phyloP scores from a whole-genome alignment of 2,329 filamentous ascomycete species.

The Beauveria scarabaeidicola region DNA sequence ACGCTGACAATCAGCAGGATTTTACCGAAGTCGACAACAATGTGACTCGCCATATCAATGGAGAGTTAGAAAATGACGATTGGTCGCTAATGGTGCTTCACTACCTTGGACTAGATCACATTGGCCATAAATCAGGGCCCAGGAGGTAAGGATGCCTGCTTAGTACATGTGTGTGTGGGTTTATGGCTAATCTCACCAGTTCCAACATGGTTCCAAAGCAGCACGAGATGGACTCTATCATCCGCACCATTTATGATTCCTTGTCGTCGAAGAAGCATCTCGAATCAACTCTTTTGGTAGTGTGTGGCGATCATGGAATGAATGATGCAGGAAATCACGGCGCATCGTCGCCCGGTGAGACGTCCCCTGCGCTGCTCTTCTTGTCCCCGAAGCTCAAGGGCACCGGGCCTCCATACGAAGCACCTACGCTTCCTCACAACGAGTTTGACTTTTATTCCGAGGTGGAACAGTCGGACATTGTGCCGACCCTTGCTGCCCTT shows the following conservation, averaged over 20 bases:
- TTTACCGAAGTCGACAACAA: slow-evolving; percentile 98
- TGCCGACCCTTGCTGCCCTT: slow-evolving; percentile 77
- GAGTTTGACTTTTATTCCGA: slow-evolving; percentile 77
- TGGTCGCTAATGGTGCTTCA: slow-evolving; percentile 94
- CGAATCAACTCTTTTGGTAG: slow-evolving; percentile 67
- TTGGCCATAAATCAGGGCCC: slow-evolving; percentile 92
- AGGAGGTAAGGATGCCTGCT: slow-evolving; percentile 46
- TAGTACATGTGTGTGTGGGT: background rate
- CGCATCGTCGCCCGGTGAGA: slow-evolving; percentile 87
- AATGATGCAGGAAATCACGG: slow-evolving; percentile 97
- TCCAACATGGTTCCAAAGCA: slow-evolving; percentile 92
- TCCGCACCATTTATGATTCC: slow-evolving; percentile 65
- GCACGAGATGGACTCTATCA: slow-evolving; percentile 81
- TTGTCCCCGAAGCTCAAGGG: slow-evolving; percentile 71
- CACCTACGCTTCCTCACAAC: slow-evolving; percentile 51
- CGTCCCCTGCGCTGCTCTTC: slow-evolving; percentile 85
- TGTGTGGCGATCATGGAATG: slow-evolving; percentile 98
- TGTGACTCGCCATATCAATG: slow-evolving; percentile 80
- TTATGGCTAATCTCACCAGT: slow-evolving; percentile 33
- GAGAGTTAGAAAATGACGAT: slow-evolving; percentile 66
- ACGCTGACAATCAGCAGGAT: slow-evolving; percentile 49
- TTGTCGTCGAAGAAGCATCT: slow-evolving; percentile 66
- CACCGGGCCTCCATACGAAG: slow-evolving; percentile 35
- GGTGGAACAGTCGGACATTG: slow-evolving; percentile 92
- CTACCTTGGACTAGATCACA: slow-evolving; percentile 92